A percentile compares a stretch with the other conserved stretches of the same genome.
These are phyloP conservation scores for Neurospora tetrasperma DNA, from an alignment of 495 filamentous ascomycete species.

Conservation along the genomic window DNA sequence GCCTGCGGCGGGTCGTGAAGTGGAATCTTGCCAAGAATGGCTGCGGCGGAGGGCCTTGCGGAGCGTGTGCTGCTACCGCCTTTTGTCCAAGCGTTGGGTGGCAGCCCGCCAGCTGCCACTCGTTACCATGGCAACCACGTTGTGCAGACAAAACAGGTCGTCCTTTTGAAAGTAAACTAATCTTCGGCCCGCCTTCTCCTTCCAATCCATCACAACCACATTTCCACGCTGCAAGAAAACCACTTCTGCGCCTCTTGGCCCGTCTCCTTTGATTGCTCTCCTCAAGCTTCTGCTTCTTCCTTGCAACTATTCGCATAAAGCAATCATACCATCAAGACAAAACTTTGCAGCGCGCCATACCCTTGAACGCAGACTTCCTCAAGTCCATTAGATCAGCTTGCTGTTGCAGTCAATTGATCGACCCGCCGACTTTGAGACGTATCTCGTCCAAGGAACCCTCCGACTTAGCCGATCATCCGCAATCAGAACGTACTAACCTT, in stretches of 20 bases:
- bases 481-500: slow-evolving; percentile 42
- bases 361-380: slow-evolving; percentile 21
- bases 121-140: not conserved
- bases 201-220: slow-evolving; percentile 5
- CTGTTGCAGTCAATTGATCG: slow-evolving; percentile 34
- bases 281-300: slow-evolving; percentile 20
- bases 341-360: slow-evolving; percentile 4
- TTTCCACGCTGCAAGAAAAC: not conserved
- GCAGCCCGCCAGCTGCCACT: not conserved
- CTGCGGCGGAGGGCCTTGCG: not conserved
- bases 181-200: slow-evolving; percentile 2
- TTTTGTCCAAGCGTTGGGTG: not conserved
- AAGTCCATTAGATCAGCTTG: slow-evolving; percentile 35
- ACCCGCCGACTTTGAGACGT: slow-evolving; percentile 33
- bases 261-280: slow-evolving; percentile 16
- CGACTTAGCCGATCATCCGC: slow-evolving; percentile 41
- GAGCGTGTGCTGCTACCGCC: not conserved
- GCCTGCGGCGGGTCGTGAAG: not conserved
- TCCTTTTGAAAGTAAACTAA: not conserved
- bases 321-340: slow-evolving; percentile 9
- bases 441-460: slow-evolving; percentile 27
- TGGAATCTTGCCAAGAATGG: not conserved
- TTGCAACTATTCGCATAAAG: slow-evolving; percentile 9
- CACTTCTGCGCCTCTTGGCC: not conserved
- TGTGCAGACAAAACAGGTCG: not conserved